phyloP scores from a whole-genome alignment of 108 stramenopile species.

The Skeletonema marinoi region DNA sequence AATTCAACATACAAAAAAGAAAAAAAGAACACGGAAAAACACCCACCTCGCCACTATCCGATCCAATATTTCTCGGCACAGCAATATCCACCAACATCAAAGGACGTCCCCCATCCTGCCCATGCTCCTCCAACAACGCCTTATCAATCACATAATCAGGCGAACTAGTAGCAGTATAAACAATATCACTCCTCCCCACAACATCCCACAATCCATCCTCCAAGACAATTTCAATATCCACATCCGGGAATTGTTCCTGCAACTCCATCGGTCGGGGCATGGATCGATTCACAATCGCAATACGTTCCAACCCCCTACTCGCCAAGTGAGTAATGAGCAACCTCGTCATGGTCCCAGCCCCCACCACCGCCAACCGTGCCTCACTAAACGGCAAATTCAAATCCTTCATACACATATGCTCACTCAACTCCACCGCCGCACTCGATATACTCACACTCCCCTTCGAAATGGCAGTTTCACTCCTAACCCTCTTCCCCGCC shows the following conservation, averaged over 20 bases:
- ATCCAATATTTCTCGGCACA: slow-evolving; percentile 97
- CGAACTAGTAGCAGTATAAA: slow-evolving; percentile 93
- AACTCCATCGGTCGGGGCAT: slow-evolving; percentile 79
- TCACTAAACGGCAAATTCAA: slow-evolving; percentile 89
- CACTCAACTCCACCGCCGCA: slow-evolving; percentile 95
- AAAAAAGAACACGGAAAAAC: background rate
- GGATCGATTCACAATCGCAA: slow-evolving; percentile 96
- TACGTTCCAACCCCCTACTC: slow-evolving; percentile 90
- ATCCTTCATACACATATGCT: slow-evolving; percentile 78
- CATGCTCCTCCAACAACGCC: slow-evolving; percentile 80
- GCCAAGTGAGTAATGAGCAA: slow-evolving; percentile 95
- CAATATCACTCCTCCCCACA: slow-evolving; percentile 88
- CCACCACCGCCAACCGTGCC: slow-evolving; percentile 91
- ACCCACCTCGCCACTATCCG: slow-evolving; percentile 77
- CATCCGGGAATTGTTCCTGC: slow-evolving; percentile 90
- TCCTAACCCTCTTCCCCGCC: slow-evolving; percentile 95
- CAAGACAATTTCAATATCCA: slow-evolving; percentile 89
- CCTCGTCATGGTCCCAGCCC: slow-evolving; percentile 98
- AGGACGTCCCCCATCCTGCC: slow-evolving; percentile 69
- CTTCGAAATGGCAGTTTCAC: slow-evolving; percentile 97
- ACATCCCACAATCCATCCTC: slow-evolving; percentile 93
- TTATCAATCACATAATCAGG: slow-evolving; percentile 86
- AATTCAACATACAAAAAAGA: background rate
- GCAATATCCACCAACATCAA: slow-evolving; percentile 98
- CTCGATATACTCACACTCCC: slow-evolving; percentile 93